Evolutionary conservation across 495 filamentous ascomycete species (phyloP), one percentile per base, ranked within the genome.

Genomic region (Penicillium robsamsonii): DNA sequence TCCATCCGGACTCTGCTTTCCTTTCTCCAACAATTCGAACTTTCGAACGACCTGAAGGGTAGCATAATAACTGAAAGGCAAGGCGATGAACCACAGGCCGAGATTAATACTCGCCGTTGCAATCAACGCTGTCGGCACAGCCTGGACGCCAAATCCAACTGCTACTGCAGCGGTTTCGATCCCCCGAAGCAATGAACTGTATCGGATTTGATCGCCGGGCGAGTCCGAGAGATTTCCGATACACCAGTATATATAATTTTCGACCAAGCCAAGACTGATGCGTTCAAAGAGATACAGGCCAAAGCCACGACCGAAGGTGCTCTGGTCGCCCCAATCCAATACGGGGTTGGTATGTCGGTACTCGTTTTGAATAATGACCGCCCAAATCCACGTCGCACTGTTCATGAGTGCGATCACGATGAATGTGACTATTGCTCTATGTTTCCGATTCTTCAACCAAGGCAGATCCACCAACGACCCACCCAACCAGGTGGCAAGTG

Each of bases 181-280:
- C 0, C 75, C 73, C 18, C 73, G 54, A 50, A 75, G 62, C 49
- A 75, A 57, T 13, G 73, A 76, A 44, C 69, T 73, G 50, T 74
- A 76, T 27, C 75, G 60, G 56, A 76, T 74, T 60, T 76, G 72
- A 15, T 75, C 71, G 5, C 70, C 71, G 0, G 71, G 72, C 6
- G 71, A 73, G 37, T 76, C 71, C 5, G 74, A 68, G 15, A 78
- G 33, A 50, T 76, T 76, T 0, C 74, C 64, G 41, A 78, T 76
- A 37, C 72, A 76, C 74, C 71, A 76, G 42, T 76, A 75, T 5
- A 78, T 75, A 48, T 75, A 76, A 53, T 78, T 78, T 49, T 77
- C 73, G 1, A 76, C 70, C 61, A 76, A 64, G 6, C 68, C 69
- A 2, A 68, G 55, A 57, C 69, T 73, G 20, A 76, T 60, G 3